A percentile compares a stretch with the other conserved stretches of the same genome.
These are phyloP conservation scores for Talaromyces amestolkiae DNA, from an alignment of 2,329 filamentous ascomycete species.

Conservation along the genomic window DNA sequence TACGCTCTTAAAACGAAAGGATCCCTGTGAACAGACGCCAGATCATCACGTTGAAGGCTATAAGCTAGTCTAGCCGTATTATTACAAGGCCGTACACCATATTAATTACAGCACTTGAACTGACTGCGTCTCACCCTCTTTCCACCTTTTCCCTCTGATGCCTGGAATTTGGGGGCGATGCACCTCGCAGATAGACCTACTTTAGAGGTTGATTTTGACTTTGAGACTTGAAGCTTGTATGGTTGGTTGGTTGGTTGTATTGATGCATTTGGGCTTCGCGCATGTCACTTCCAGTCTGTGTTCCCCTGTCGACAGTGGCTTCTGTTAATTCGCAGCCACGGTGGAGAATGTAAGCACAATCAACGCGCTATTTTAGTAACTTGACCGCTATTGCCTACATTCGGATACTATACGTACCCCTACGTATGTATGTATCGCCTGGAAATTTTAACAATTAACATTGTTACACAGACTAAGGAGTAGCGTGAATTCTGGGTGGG, in stretches of 20 bases:
- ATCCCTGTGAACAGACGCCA: background rate
- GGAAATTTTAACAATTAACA: background rate
- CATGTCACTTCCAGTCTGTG: background rate
- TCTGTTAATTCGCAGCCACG: background rate
- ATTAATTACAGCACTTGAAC: background rate
- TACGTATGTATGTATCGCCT: background rate
- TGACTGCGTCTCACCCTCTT: no score
- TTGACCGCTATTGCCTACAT: background rate
- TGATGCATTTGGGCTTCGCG: background rate
- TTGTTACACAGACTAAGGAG: background rate
- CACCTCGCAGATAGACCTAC: background rate
- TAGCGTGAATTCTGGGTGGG: background rate
- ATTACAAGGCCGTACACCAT: background rate
- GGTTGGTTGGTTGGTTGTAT: no score
- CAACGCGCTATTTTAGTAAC: background rate
- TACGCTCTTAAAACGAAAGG: background rate
- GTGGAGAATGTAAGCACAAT: background rate
- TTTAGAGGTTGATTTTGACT: background rate
- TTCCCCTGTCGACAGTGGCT: background rate
- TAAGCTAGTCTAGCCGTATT: background rate
- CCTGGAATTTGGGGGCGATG: conserved; percentile 3
- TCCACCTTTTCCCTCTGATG: background rate
- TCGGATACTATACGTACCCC: background rate
- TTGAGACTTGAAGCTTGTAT: background rate
- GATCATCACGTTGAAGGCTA: background rate